Conservation (phyloP, 1,284 basidiomycete genomes). For the Ceratorhiza oryzae-sativae region DNA sequence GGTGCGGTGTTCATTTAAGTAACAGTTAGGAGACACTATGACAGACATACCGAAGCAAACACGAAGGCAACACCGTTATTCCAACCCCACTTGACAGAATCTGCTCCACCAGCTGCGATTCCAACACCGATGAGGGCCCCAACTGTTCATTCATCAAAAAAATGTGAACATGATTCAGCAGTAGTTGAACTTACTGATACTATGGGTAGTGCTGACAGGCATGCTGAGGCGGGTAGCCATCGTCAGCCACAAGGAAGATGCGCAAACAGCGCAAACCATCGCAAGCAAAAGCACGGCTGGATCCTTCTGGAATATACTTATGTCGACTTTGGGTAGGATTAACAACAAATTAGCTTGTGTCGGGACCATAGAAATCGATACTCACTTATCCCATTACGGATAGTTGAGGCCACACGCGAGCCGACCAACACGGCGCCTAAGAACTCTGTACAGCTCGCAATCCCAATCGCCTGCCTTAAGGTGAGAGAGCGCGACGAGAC, state of each 20-base stretch:
- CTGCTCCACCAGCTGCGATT: constrained; percentile 53
- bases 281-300: constrained; percentile 56
- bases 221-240: constrained; percentile 41
- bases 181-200: constrained; percentile 41
- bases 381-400: constrained; percentile 56
- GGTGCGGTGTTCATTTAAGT: constrained; percentile 18
- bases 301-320: constrained; percentile 52
- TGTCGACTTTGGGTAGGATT: constrained; percentile 35
- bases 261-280: constrained; percentile 54
- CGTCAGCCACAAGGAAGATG: constrained; percentile 47
- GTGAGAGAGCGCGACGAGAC: constrained; percentile 56
- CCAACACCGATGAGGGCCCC: constrained; percentile 57
- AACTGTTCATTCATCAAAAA: constrained; percentile 56
- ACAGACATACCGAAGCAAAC: constrained; percentile 50
- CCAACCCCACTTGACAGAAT: constrained; percentile 59
- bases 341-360: background rate
- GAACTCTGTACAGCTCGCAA: constrained; percentile 63
- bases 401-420: constrained; percentile 56
- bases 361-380: background rate
- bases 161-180: constrained; percentile 43
- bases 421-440: constrained; percentile 56
- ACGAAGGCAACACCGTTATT: constrained; percentile 56
- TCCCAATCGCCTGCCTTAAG: constrained; percentile 53
- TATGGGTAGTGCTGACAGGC: constrained; percentile 44
- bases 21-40: too few species aligned